These are phyloP conservation scores for Ophiostoma ips DNA, from an alignment of 2,329 filamentous ascomycete species.

Conservation along the genomic window DNA sequence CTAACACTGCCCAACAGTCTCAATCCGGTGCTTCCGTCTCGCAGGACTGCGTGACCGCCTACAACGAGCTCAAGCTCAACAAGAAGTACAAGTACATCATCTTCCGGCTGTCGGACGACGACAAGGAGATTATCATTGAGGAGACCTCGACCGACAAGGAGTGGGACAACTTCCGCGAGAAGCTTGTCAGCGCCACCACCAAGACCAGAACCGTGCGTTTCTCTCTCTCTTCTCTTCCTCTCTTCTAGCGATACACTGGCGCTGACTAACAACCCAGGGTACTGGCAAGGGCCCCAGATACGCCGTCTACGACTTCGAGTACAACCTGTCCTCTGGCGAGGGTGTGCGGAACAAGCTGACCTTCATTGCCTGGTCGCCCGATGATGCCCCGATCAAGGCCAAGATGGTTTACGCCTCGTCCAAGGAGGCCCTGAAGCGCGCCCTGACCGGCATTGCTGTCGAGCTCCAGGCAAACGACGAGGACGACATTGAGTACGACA, in stretches of 20 bases:
- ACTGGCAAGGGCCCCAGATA: conserved; percentile 58
- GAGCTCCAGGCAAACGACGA: conserved; percentile 76
- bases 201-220: conserved; percentile 52
- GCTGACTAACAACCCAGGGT: conserved; percentile 30
- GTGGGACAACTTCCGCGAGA: conserved; percentile 62
- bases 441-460: conserved; percentile 58
- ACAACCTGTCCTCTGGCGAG: conserved; percentile 56
- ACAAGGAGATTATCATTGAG: conserved; percentile 71
- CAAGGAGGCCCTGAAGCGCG: conserved; percentile 72
- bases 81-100: conserved; percentile 78
- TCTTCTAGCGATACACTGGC: too few species aligned
- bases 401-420: conserved; percentile 88
- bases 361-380: conserved; percentile 68
- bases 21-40: conserved; percentile 59
- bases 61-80: conserved; percentile 72
- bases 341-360: conserved; percentile 52
- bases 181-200: conserved; percentile 58
- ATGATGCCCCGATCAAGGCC: conserved; percentile 68
- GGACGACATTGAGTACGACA: conserved; percentile 69
- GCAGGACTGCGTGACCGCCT: conserved; percentile 55
- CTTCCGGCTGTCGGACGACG: conserved; percentile 75
- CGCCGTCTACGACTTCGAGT: conserved; percentile 76
- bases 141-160: conserved; percentile 52
- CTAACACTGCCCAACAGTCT: conserved; percentile 33
- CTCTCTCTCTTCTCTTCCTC: too few species aligned